These are phyloP conservation scores for Euphrasia confusa DNA, from an alignment of 257 asterid species.

Conservation along the genomic window DNA sequence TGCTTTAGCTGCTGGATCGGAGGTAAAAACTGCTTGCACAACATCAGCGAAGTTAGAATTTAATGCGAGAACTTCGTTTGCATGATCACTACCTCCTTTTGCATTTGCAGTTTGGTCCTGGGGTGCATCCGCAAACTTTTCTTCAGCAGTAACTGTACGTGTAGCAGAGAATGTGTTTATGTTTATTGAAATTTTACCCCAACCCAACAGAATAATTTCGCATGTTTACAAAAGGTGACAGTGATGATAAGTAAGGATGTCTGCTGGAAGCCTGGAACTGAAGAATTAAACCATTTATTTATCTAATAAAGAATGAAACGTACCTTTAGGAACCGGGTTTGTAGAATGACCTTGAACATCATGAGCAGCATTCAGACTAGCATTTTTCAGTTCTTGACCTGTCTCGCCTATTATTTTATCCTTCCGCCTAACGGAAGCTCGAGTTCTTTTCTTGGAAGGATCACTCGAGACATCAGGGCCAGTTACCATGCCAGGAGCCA, in stretches of 20 bases:
- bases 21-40: conserved; percentile 23
- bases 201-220: conserved; percentile 1
- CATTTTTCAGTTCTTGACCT: conserved; percentile 40
- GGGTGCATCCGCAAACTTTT: conserved; percentile 24
- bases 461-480: conserved; percentile 44
- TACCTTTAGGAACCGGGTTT: conserved; percentile 30
- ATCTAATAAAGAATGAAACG: conserved; percentile 5
- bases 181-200: background rate
- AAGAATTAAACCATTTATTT: conserved; percentile 7
- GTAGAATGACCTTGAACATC: conserved; percentile 27
- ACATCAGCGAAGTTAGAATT: conserved; percentile 20
- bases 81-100: conserved; percentile 19
- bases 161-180: conserved; percentile 25
- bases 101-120: conserved; percentile 22
- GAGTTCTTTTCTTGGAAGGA: conserved; percentile 58
- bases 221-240: background rate
- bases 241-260: background rate
- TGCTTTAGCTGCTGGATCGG: conserved; percentile 22
- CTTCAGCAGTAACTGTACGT: conserved; percentile 23
- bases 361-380: conserved; percentile 33
- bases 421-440: conserved; percentile 56
- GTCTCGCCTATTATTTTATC: conserved; percentile 39
- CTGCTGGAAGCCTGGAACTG: conserved; percentile 6
- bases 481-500: conserved; percentile 39
- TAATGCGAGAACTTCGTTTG: conserved; percentile 24